phyloP scores from a whole-genome alignment of 805 yeast species.

The Candida chilensis region DNA sequence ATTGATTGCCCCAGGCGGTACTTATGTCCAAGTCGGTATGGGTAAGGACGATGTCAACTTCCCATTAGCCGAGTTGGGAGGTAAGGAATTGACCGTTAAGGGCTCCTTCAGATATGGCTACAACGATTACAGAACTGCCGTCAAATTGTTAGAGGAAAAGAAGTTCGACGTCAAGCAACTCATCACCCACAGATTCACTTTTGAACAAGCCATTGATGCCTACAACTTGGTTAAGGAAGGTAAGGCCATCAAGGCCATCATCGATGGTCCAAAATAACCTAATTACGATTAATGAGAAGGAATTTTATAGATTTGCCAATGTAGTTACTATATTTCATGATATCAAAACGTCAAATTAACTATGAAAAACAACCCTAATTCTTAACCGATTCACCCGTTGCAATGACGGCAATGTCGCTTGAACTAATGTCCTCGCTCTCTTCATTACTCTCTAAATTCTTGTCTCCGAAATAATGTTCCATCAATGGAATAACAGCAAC shows the following conservation, averaged over 20 bases:
- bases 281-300: too few species aligned
- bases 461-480: constrained; percentile 4
- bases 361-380: too few species aligned
- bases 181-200: constrained; percentile 66
- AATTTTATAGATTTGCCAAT: too few species aligned
- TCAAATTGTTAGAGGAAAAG: constrained; percentile 54
- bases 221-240: constrained; percentile 64
- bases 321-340: too few species aligned
- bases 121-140: constrained; percentile 70
- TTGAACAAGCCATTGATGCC: constrained; percentile 68
- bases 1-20: constrained; percentile 57
- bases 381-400: too few species aligned
- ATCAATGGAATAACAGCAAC: constrained; percentile 10
- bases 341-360: too few species aligned
- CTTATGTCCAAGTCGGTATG: constrained; percentile 81
- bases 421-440: too few species aligned
- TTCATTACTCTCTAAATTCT: too few species aligned
- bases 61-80: constrained; percentile 65
- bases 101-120: constrained; percentile 79
- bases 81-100: constrained; percentile 57
- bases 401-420: too few species aligned
- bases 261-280: constrained; percentile 59
- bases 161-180: constrained; percentile 57
- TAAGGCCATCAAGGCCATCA: constrained; percentile 68
- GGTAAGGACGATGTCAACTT: constrained; percentile 60